These are phyloP conservation scores for Wickerhamiella brachini DNA, from an alignment of 805 yeast species.

Conservation along the genomic window DNA sequence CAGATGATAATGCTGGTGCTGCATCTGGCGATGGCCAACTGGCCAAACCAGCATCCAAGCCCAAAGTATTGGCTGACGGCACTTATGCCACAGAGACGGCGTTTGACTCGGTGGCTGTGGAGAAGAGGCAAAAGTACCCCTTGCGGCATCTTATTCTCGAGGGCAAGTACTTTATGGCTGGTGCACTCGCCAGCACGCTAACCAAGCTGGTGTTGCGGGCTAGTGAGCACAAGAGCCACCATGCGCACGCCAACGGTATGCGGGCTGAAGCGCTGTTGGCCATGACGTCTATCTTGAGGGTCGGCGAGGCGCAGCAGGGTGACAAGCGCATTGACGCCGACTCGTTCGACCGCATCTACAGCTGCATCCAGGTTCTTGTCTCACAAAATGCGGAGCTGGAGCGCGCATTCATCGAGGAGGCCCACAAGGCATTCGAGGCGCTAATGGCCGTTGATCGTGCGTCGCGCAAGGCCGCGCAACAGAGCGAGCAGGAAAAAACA, in stretches of 20 bases:
- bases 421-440: constrained; percentile 66
- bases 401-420: constrained; percentile 66
- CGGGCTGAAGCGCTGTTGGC: constrained; percentile 91
- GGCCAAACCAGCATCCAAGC: constrained; percentile 27
- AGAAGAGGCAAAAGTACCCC: constrained; percentile 37
- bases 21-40: background rate
- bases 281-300: constrained; percentile 82
- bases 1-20: constrained; percentile 22
- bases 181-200: constrained; percentile 76
- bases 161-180: constrained; percentile 84
- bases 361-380: constrained; percentile 69
- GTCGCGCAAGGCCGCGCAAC: constrained; percentile 15
- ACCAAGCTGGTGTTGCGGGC: constrained; percentile 77
- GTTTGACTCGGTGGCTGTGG: constrained; percentile 34
- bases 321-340: constrained; percentile 84
- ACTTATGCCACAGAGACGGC: constrained; percentile 95
- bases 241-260: constrained; percentile 55
- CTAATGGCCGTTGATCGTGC: constrained; percentile 42
- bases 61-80: constrained; percentile 93
- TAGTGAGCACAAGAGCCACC: constrained; percentile 38
- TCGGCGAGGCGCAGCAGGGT: constrained; percentile 60
- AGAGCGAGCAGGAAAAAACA: constrained; percentile 37
- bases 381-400: constrained; percentile 1
- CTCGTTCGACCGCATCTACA: constrained; percentile 81
- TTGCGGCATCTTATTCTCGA: constrained; percentile 66